Base-by-base conservation (phyloP, 73 alveolate species). In the Paramecium sexaurelia region DNA sequence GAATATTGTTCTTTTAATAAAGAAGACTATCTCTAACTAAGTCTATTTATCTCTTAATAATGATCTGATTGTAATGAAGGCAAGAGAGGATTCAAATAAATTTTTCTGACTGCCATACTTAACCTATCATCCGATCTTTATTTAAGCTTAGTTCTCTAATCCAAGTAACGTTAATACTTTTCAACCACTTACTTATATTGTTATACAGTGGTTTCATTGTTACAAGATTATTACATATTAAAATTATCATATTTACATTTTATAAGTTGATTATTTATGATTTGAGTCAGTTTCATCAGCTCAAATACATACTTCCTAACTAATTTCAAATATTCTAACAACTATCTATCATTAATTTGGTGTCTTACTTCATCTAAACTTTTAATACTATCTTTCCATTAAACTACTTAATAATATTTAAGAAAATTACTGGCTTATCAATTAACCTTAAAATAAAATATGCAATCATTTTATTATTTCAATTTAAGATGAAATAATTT, bases 151-250 rank as follows among this genome's bases (percentile, higher is more conserved):
- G 35, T 19, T 33, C 55, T 35, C 57, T 66, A 41, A 0, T 66
- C 37, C 11, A 66, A 29, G 26, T 13, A 73, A 29, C 57, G 39
- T 73, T 73, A 37, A 35, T 35, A 73, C 57, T 37, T 73, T 73
- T 73, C 67, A 13, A 73, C 87, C 45, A 73, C 87, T 35, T 37
- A 3, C 67, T 41, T 73, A 73, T 73, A 73, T 32, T 73, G 57
- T 66, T 11, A 20, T 19, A 5, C 39, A 51, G 67, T 61, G 22
- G 83, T 61, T 32, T 7, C 83, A 26, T 61, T 61, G 11, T 32
- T 61, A 32, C 83, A 26, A 61, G 47, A 61, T 61, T 61, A 61
- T 22, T 2, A 26, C 67, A 61, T 61, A 61, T 61, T 26, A 22
- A 29, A 17, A 61, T 61, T 29, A 29, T 61, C 83, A 61, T 61